Base-by-base conservation (phyloP, 2,329 filamentous ascomycete genomes). In the Colletotrichum camelliae region DNA sequence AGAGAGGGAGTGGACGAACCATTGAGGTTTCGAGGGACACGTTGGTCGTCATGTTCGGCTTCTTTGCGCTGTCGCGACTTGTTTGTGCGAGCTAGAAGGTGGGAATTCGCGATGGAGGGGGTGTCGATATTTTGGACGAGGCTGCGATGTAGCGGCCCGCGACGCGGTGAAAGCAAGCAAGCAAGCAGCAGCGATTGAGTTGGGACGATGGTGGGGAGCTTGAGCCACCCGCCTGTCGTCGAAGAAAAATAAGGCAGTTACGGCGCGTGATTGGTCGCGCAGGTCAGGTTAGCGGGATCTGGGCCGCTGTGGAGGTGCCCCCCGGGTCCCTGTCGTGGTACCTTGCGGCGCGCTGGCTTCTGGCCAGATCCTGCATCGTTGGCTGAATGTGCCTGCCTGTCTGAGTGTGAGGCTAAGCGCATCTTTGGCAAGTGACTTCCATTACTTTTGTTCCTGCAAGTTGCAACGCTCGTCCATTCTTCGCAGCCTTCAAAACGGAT, bases 1-100 rank as follows among this genome's bases (percentile, higher is more conserved):
- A 9, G 33, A 31, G 0, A n/a, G 24, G n/a, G 24, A 13, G 10
- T 18, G n/a, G 15, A 61, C 84, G 72, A 88, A 95, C 96, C 93
- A 98, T 95, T 71, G 94, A 93, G 74, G 96, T 98, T 79, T 98
- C 94, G 67, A 98, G 91, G 12, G 93, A 87, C 75, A 98, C 91
- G 80, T 95, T 92, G 75, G 94, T 96, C 33, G 94, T 89, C 95
- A 97, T 96, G 62, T 74, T 85, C 79, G 60, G 60, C 62, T 48
- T 3, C 21, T 9, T 33, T 35, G 31, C 52, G 18, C 29, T 16
- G 33, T 24, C 33, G 13, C 13, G 35, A 16, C 61, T 10, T 24
- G 5, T n/a, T n/a, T n/a, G 18, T 43, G 9, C 18, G 5, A 43
- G 39, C 39, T n/a, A 7, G 33, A 12, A n/a, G 31, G 4, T 8